phyloP scores from a whole-genome alignment of 176 grass and related monocot genomes.

The Alloteropsis semialata region DNA sequence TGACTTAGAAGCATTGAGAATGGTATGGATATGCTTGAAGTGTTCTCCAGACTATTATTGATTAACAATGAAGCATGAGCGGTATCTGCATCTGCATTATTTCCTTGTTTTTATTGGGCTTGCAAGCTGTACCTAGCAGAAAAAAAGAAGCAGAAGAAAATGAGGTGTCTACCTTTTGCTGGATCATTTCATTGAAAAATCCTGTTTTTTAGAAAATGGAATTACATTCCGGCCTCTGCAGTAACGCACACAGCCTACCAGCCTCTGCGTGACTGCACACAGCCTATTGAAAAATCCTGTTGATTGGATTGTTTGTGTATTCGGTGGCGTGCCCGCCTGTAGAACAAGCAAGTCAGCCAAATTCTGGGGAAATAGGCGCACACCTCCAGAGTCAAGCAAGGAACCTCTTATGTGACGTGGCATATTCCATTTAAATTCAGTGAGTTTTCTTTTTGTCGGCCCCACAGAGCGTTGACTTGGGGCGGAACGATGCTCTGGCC shows the following conservation, averaged over 20 bases:
- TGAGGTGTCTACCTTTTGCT: neutral
- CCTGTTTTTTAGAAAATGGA: too few relatives aligned
- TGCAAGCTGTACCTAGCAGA: neutral
- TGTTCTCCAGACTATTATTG: neutral
- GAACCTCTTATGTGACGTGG: neutral
- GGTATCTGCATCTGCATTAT: too few relatives aligned
- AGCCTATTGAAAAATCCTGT: too few relatives aligned
- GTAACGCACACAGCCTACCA: too few relatives aligned
- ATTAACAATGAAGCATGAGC: neutral
- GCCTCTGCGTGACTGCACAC: too few relatives aligned
- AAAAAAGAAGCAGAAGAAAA: neutral
- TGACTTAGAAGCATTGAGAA: slow-evolving; percentile 25
- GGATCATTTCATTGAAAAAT: neutral
- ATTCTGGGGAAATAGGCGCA: neutral
- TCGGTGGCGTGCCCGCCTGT: slow-evolving; percentile 5
- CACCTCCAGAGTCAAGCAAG: neutral
- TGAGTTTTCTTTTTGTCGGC: neutral
- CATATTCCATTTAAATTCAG: neutral
- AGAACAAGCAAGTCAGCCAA: neutral
- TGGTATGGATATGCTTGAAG: neutral
- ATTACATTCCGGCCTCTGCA: too few relatives aligned
- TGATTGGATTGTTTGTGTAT: neutral
- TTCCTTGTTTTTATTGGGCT: slow-evolving; percentile 3
- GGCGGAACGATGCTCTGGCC: neutral
- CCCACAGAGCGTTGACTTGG: slow-evolving; percentile 20